Base-by-base conservation (phyloP, 176 grass and related monocot species). In the Neostapfia colusana region DNA sequence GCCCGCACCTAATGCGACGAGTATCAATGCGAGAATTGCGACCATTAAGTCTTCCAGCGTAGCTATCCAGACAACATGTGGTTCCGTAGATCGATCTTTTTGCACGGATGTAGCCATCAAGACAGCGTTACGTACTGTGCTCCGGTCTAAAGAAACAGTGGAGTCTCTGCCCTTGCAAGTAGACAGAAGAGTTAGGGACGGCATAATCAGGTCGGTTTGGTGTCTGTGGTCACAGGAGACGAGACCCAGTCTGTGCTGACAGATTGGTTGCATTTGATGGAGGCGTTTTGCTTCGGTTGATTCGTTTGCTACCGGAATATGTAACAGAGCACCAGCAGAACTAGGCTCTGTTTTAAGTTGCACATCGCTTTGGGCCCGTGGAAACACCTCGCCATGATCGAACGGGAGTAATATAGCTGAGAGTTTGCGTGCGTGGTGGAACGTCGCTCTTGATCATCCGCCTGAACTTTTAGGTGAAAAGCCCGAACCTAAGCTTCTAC, bases 181-280 rank as follows among this genome's bases (percentile, higher is more conserved):
- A 81, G 75, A 88, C 80, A 50, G 10, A 41, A n/a, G 41, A 54
- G 51, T 81, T 81, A 55, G 64, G 42, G 66, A 21, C 50, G 67
- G 73, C 53, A 66, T 35, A 66, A 82, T 72, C 58, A 53, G 67
- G 67, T 37, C 73, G 59, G 74, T 61, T 79, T 21, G 53, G 62
- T 88, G 66, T 49, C 69, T 79, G 69, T 88, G 75, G 80, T 83
- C 74, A 79, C 69, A 44, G 51, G 63, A 11, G 42, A 43, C 39
- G 74, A 24, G 24, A 43, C 18, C 11, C 35, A 12, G 26, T 13
- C 20, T 28, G 61, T 63, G 27, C 62, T 55, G 74, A 73, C 67
- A 51, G 74, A 34, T 78, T 51, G 69, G 57, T 46, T 65, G 78
- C 55, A 26, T 26, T 26, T 26, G 55, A 58, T 58, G 5, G 55